A percentile compares a stretch with the other conserved stretches of the same genome.
phyloP scores from a whole-genome alignment of 257 asterid genomes.

The Leptodermis oblonga region DNA sequence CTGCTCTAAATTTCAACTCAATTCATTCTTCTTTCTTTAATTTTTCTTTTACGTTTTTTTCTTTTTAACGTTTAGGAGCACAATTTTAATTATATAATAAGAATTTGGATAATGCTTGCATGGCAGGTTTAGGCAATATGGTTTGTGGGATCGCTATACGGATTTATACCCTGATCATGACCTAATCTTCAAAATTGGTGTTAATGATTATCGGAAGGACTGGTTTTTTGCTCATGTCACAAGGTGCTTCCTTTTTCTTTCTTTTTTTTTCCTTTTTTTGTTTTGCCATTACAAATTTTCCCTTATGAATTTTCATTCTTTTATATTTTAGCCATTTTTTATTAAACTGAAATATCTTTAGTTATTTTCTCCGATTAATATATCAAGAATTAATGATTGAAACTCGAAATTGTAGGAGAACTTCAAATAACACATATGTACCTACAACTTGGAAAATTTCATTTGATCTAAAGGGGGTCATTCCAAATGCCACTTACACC shows the following conservation, averaged over 20 bases:
- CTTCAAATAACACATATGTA: slow-evolving; percentile 3
- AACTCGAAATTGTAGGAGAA: slow-evolving; percentile 32
- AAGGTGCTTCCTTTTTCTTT: background rate
- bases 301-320: too few relatives aligned
- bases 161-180: slow-evolving; percentile 30
- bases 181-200: slow-evolving; percentile 24
- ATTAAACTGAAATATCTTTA: too few relatives aligned
- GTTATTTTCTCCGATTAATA: too few relatives aligned
- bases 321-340: too few relatives aligned
- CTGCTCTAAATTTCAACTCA: background rate
- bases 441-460: slow-evolving; percentile 63
- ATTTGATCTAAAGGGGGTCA: slow-evolving; percentile 35
- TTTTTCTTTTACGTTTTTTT: background rate
- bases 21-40: too few relatives aligned
- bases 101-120: background rate
- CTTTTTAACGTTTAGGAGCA: too few relatives aligned
- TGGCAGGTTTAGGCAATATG: slow-evolving; percentile 30
- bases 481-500: slow-evolving; percentile 31
- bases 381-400: background rate
- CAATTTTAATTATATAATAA: too few relatives aligned
- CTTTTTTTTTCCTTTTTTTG: background rate
- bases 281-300: too few relatives aligned
- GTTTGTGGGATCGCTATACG: slow-evolving; percentile 33
- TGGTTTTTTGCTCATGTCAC: slow-evolving; percentile 44
- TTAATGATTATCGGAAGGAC: slow-evolving; percentile 25